phyloP scores from a whole-genome alignment of 345 rosid genomes.

The Lepidium sativum region DNA sequence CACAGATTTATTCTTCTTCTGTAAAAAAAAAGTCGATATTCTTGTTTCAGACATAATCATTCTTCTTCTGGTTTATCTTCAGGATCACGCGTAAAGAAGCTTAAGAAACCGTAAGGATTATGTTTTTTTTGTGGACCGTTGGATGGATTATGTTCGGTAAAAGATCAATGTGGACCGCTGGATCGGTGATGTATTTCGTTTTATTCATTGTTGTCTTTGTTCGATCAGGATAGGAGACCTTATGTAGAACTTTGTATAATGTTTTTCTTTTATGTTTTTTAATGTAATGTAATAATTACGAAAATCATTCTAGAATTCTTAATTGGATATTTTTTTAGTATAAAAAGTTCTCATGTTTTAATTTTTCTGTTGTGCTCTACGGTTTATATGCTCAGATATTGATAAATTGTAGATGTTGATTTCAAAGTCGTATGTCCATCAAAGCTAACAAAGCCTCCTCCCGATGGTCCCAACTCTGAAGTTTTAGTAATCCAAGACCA shows the following conservation, averaged over 20 bases:
- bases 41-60: not conserved
- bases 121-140: not conserved
- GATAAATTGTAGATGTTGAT: too few species aligned
- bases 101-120: constrained; percentile 15
- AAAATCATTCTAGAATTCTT: not conserved
- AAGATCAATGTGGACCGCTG: not conserved
- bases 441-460: constrained; percentile 27
- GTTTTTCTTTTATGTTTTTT: not conserved
- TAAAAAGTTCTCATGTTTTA: too few species aligned
- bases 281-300: not conserved
- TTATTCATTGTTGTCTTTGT: constrained; percentile 11
- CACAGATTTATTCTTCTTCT: not conserved
- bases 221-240: constrained; percentile 1
- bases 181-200: constrained; percentile 8
- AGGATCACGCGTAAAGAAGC: constrained; percentile 97
- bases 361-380: too few species aligned
- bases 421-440: not conserved
- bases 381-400: too few species aligned
- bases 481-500: too few species aligned
- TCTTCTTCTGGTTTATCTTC: constrained; percentile 18
- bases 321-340: not conserved
- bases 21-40: not conserved
- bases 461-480: constrained; percentile 33
- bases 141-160: not conserved
- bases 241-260: constrained; percentile 15